Conservation (phyloP, 2,329 filamentous ascomycete genomes). For the Fusarium tanahbumbuense region DNA sequence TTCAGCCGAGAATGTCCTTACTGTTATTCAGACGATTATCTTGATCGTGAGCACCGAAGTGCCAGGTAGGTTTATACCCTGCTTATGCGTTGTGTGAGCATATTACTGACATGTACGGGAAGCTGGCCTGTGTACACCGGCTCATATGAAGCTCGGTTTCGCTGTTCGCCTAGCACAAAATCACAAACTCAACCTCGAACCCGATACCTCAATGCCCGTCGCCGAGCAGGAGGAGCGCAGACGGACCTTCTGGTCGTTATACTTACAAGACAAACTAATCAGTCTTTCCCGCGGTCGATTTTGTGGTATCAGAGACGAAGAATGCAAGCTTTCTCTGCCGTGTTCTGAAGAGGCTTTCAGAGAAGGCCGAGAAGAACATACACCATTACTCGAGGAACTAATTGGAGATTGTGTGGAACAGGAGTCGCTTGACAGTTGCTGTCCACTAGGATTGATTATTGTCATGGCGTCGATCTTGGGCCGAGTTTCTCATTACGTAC, state of each 20-base stretch:
- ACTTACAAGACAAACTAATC: conserved; percentile 5
- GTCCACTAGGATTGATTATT: background rate
- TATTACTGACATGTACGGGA: fast-evolving
- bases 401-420: conserved; percentile 6
- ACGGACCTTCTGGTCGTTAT: conserved; percentile 15
- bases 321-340: conserved; percentile 5
- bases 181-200: conserved; percentile 11
- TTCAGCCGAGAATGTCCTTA: background rate
- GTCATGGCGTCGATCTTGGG: conserved; percentile 19
- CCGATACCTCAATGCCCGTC: background rate
- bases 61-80: conserved; percentile 3
- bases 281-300: conserved; percentile 19
- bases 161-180: conserved; percentile 17
- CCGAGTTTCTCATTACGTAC: background rate
- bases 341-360: conserved; percentile 10
- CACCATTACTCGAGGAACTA: background rate
- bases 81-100: too few relatives aligned
- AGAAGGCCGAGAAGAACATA: background rate
- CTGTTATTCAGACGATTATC: conserved; percentile 14
- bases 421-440: conserved; percentile 2
- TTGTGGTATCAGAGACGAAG: conserved; percentile 13
- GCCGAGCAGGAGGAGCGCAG: background rate
- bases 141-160: conserved; percentile 24
- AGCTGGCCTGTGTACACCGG: conserved; percentile 18
- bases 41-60: conserved; percentile 25